Base-by-base conservation (phyloP, 2,329 filamentous ascomycete genomes). In the Lecanicillium sp. region DNA sequence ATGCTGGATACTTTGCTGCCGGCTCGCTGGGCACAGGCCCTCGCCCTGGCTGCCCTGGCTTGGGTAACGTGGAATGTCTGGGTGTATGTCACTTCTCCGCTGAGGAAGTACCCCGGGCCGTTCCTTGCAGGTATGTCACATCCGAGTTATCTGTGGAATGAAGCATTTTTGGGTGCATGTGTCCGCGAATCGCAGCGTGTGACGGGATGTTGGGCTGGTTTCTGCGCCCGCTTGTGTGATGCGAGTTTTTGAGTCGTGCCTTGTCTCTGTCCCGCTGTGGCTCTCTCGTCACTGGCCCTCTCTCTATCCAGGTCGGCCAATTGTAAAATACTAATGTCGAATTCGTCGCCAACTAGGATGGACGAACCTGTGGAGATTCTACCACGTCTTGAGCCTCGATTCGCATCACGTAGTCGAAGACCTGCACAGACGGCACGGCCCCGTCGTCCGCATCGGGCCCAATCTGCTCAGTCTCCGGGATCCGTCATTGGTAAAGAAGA, bases 341-440 rank as follows among this genome's bases (percentile, higher is more conserved):
- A n/a, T n/a, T n/a, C n/a, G n/a, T n/a, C n/a, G n/a, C n/a, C n/a
- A n/a, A 29, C 32, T 46, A 41, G 50, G 49, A 33, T 57, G 46
- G 44, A 55, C 53, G 1, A 53, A 56, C 13, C 33, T 54, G 3
- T 58, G 52, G 52, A 50, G 53, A 3, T 45, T 56, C 17, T 46
- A 41, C 33, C 44, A 49, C 9, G 49, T 47, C 4, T 40, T 41
- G 9, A 37, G 35, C 12, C 50, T 48, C 12, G 40, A 52, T 3
- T 49, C 49, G 17, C 46, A 51, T 2, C n/a, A 38, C 7, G 42
- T 39, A 2, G 47, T 50, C 17, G 49, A 52, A 17, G 43, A 51
- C 29, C 46, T 58, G 1, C 56, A 58, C 34, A 45, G 53, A 15
- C 55, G 54, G 33, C 50, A 58, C 30, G 56, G 56, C 3, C 50